These are phyloP conservation scores for Akebia trifoliata DNA, from an alignment of 164 flowering plant genomes.

Conservation along the genomic window DNA sequence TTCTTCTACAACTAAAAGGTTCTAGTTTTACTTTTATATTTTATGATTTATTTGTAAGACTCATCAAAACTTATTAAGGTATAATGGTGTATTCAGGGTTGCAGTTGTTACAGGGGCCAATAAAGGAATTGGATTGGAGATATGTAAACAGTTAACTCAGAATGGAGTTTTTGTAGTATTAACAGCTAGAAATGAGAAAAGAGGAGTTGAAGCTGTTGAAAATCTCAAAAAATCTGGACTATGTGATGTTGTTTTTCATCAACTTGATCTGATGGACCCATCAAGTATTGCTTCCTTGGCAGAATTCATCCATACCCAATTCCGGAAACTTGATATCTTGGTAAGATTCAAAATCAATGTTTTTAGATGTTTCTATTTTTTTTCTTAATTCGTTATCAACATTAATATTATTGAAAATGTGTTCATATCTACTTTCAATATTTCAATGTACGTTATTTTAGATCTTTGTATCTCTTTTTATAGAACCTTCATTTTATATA, in stretches of 20 bases:
- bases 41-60: no score
- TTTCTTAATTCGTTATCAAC: no score
- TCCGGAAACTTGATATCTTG: constrained; percentile 38
- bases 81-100: no score
- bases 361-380: no score
- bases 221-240: constrained; percentile 21
- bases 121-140: constrained; percentile 52
- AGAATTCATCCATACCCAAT: constrained; percentile 22
- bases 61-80: no score
- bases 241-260: constrained; percentile 28
- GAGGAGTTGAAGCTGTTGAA: constrained; percentile 31
- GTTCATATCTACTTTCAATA: no score
- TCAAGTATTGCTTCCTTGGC: constrained; percentile 27
- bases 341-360: constrained; percentile 7
- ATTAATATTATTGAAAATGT: no score
- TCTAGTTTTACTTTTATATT: no score
- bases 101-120: constrained; percentile 55
- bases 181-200: constrained; percentile 35
- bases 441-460: no score
- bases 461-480: no score
- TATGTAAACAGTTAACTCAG: constrained; percentile 27
- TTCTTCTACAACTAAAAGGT: neutral
- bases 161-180: constrained; percentile 29
- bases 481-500: no score
- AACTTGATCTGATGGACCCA: constrained; percentile 33